Evolutionary conservation across 192 early-diverging fungal species (phyloP), one percentile per base, ranked within the genome.

Genomic region (Backusella liffmaniae): DNA sequence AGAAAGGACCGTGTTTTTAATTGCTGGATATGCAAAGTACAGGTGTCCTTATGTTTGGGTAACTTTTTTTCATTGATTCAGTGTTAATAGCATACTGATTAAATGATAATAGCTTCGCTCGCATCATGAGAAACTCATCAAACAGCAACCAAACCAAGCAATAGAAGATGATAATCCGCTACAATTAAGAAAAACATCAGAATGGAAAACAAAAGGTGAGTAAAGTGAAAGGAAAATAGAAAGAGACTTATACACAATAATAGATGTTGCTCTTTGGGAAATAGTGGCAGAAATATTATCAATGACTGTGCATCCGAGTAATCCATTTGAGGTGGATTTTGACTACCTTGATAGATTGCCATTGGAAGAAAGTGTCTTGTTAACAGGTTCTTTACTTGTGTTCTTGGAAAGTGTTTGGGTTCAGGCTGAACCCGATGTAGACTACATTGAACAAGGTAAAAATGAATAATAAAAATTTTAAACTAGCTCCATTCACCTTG

Each of bases 31-130:
- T 49, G 70, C 70, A 46, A 71, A 71, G 18, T 71, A 71, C 39
- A 36, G 44, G 32, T 71, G 70, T 32, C 70, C 70, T 13, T 71
- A 71, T 71, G 70, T 71, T 16, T 71, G 70, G 70, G 70, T 71
- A 71, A 15, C 0, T n/a, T 12, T 41, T 16, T 32, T 34, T 18
- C 18, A 26, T 71, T 49, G 4, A 0, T 13, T 6, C 39, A 0
- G 4, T 67, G 51, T 2, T 9, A 59, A 13, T 0, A 5, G 0
- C 10, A 18, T 39, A 26, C 35, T 69, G 15, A 69, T n/a, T 69
- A 3, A 26, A 8, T 32, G 15, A 23, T 12, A n/a, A 30, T 71
- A 71, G 70, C 26, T 71, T 3, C 21, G 70, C 7, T 71, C 70
- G 5, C 44, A 49, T 49, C 70, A 49, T 3, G 70, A 71, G 5